Base-by-base conservation (phyloP, 2,329 filamentous ascomycete genomes). In the Alternaria sp. region DNA sequence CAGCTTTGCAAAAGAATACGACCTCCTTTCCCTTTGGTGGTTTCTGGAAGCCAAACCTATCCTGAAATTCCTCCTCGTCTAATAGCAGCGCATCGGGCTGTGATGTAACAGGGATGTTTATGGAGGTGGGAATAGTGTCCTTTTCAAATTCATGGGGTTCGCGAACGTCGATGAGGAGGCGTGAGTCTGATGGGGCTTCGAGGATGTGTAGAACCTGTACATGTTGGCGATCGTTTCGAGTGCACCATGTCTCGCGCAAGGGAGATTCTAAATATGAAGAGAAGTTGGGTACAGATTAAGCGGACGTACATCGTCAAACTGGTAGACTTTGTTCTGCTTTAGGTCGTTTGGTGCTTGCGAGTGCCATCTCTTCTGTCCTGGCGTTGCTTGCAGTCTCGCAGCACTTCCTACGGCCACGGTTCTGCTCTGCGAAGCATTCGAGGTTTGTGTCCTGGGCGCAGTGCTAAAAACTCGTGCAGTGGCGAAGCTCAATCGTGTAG, bases 1-100 rank as follows among this genome's bases (percentile, higher is more conserved):
- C 95, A 0, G 93, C 89, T 80, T 92, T 96, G 80, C 95, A 99
- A 78, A 97, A 98, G 72, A 98, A 95, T 4, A 98, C 62, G 4
- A 74, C 46, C 28, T 71, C 66, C 34, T 72, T 70, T 14, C 58
- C 58, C 17, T 51, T 51, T 13, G 67, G 67, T 11, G 72, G 72
- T 54, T 74, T 74, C 46, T 54, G 46, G 72, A 90, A 96, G 4
- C 92, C 93, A 77, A 92, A 93, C 14, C 89, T 81, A 60, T 92
- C 91, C 73, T 90, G 85, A 73, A 98, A 98, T 63, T 97, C 93
- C 11, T 91, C 90, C 0, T 84, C 82, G 0, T 83, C 76, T 7
- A 97, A 84, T 77, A 93, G 90, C 71, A 96, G 88, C 58, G 89
- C 89, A 77, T 97, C 93, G 1, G 93, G 88, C 40, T 88, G 84